Percentiles rank a stretch among this genome's conserved stretches.
These are phyloP conservation scores for Sugiyamaella pinicola DNA, from an alignment of 1,139 yeast genomes.

Conservation along the genomic window DNA sequence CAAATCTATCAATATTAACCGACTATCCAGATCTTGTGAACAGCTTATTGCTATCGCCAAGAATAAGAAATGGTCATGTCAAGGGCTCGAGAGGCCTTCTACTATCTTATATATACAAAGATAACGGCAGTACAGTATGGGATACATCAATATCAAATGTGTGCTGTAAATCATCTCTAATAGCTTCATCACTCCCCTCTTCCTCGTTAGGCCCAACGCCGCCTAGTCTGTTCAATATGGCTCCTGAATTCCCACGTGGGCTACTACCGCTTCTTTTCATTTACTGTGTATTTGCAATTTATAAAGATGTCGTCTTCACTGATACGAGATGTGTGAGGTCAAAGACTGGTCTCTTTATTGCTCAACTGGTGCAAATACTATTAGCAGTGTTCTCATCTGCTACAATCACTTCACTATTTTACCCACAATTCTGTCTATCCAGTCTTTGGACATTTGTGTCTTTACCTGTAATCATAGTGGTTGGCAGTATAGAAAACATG, in stretches of 20 bases:
- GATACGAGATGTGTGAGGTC: slow-evolving; percentile 61
- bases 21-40: slow-evolving; percentile 3
- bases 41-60: slow-evolving; percentile 13
- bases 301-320: slow-evolving; percentile 52
- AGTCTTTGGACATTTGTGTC: slow-evolving; percentile 36
- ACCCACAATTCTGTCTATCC: slow-evolving; percentile 34
- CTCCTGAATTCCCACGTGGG: slow-evolving; percentile 29
- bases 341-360: slow-evolving; percentile 59
- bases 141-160: slow-evolving; percentile 15
- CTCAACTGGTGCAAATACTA: slow-evolving; percentile 56
- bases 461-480: slow-evolving; percentile 46
- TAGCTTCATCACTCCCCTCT: not conserved
- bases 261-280: slow-evolving; percentile 27
- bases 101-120: slow-evolving; percentile 29
- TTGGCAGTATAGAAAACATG: slow-evolving; percentile 51
- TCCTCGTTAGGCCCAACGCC: not conserved
- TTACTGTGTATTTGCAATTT: slow-evolving; percentile 42
- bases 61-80: slow-evolving; percentile 3
- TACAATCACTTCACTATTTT: slow-evolving; percentile 50
- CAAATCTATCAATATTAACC: not conserved
- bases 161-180: slow-evolving; percentile 3
- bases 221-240: slow-evolving; percentile 12
- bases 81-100: slow-evolving; percentile 28
- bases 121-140: slow-evolving; percentile 24
- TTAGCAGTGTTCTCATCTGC: slow-evolving; percentile 55